Evolutionary conservation across 228 moss, liverwort and hornwort species (phyloP), one percentile per base, ranked within the genome.

Genomic region (Sphagnum magellanicum): DNA sequence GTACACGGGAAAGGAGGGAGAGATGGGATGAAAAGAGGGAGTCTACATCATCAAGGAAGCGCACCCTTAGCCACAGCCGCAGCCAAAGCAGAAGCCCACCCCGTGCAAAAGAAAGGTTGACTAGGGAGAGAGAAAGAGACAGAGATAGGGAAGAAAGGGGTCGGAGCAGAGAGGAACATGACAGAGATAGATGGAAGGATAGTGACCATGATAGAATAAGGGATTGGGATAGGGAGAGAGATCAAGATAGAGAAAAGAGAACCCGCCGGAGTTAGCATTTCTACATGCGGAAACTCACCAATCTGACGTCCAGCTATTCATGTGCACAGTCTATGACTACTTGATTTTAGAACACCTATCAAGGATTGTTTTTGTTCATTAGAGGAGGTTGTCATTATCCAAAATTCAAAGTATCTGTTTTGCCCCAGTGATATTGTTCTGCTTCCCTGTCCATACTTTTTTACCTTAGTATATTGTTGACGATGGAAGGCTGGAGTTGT

Each of bases 51-150:
- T 82, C 86, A 16, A 92, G 81, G 78, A 98, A 98, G 81, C 92
- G 98, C 48, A 89, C 84, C 4, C 85, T 93, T 62, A 93, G 91
- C 67, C 89, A 81, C 70, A 98, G 98, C 77, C 98, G 89, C 32
- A 32, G 32, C 32, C 32, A 2, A n/a, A 98, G 97, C 77, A 81
- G 91, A 72, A 98, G 98, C 71, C 86, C 90, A 61, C 75, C 88
- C 5, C 83, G 93, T 65, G 63, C 82, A 69, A 91, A 88, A 64
- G 96, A 97, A 69, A 84, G 91, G 70, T 77, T 81, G 71, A 90
- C 70, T 58, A 89, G 87, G 78, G 92, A 95, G 71, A 79, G 67
- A 72, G 87, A 83, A 10, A 84, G 83, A 16, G 87, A 87, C 9
- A 78, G 87, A 52, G 95, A 92, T 16, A 79, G 89, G 62, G 93